phyloP scores from a whole-genome alignment of 805 yeast species.

The Candida vaughaniae region DNA sequence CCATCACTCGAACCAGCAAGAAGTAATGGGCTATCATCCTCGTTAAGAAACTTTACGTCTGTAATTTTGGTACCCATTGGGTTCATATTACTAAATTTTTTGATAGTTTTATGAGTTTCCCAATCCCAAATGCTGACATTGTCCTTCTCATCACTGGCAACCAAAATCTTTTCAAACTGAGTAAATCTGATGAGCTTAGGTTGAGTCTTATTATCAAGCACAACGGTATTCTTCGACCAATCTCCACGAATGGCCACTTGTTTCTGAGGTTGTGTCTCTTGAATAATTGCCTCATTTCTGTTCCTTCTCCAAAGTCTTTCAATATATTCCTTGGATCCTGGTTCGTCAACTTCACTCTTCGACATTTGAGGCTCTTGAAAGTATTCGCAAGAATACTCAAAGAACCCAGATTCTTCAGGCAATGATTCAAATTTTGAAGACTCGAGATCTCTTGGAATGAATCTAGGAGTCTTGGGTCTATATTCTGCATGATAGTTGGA shows the following conservation, averaged over 20 bases:
- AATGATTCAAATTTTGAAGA: slow-evolving; percentile 24
- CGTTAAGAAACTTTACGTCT: slow-evolving; percentile 82
- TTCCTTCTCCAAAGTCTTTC: slow-evolving; percentile 85
- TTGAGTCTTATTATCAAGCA: slow-evolving; percentile 71
- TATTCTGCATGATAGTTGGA: slow-evolving; percentile 43
- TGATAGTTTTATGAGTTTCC: slow-evolving; percentile 56
- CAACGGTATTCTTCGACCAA: slow-evolving; percentile 67
- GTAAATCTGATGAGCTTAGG: slow-evolving; percentile 79
- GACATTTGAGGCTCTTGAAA: slow-evolving; percentile 96
- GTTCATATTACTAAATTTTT: slow-evolving; percentile 77
- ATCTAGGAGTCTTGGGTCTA: slow-evolving; percentile 59
- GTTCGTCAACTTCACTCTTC: slow-evolving; percentile 80
- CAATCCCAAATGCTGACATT: slow-evolving; percentile 87
- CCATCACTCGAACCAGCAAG: slow-evolving; percentile 94
- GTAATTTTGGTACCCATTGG: slow-evolving; percentile 88
- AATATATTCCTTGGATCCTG: slow-evolving; percentile 84
- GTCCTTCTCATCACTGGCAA: slow-evolving; percentile 81
- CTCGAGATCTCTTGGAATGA: slow-evolving; percentile 30
- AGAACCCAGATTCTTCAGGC: slow-evolving; percentile 61
- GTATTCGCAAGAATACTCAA: slow-evolving; percentile 80
- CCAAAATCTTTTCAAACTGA: slow-evolving; percentile 84
- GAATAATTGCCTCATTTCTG: slow-evolving; percentile 82
- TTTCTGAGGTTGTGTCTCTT: slow-evolving; percentile 88
- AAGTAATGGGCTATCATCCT: slow-evolving; percentile 84
- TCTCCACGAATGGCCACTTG: slow-evolving; percentile 77